phyloP scores from a whole-genome alignment of 179 eudicot genomes.

The Heliamphora ciliata region DNA sequence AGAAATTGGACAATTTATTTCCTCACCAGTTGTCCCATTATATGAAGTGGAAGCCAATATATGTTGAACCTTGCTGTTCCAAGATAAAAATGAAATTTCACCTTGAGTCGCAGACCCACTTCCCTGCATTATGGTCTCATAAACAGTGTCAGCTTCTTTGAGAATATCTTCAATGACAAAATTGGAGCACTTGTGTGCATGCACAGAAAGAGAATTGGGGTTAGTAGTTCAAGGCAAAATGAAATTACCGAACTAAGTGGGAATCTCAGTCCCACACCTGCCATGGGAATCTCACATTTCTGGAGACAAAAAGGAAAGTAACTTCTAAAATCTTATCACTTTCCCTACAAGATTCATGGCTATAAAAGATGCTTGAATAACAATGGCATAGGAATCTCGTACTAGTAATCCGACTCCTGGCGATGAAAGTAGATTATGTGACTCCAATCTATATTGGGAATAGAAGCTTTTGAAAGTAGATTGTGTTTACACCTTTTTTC shows the following conservation, averaged over 20 bases:
- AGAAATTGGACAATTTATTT: not conserved
- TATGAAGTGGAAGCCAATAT: constrained; percentile 87
- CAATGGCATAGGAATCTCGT: too few species aligned
- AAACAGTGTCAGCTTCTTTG: constrained; percentile 7
- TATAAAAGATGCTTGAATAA: too few species aligned
- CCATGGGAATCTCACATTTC: not conserved
- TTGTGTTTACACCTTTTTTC: too few species aligned
- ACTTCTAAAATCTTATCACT: too few species aligned
- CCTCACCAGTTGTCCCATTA: constrained; percentile 81
- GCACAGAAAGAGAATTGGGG: too few species aligned
- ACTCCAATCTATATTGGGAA: too few species aligned
- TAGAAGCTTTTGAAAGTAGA: too few species aligned
- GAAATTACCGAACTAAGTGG: not conserved
- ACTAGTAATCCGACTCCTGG: too few species aligned
- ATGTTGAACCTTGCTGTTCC: constrained; percentile 91
- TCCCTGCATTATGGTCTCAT: constrained; percentile 47
- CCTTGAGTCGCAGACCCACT: constrained; percentile 82
- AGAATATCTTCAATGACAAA: not conserved
- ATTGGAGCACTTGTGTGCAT: not conserved
- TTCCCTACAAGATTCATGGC: too few species aligned
- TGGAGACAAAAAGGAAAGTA: not conserved
- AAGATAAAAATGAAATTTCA: constrained; percentile 86
- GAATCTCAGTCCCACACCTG: not conserved
- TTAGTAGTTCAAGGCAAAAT: not conserved
- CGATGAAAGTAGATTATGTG: too few species aligned